These are phyloP conservation scores for Bimuria novae-zelandiae DNA, from an alignment of 2,329 filamentous ascomycete species.

Conservation along the genomic window DNA sequence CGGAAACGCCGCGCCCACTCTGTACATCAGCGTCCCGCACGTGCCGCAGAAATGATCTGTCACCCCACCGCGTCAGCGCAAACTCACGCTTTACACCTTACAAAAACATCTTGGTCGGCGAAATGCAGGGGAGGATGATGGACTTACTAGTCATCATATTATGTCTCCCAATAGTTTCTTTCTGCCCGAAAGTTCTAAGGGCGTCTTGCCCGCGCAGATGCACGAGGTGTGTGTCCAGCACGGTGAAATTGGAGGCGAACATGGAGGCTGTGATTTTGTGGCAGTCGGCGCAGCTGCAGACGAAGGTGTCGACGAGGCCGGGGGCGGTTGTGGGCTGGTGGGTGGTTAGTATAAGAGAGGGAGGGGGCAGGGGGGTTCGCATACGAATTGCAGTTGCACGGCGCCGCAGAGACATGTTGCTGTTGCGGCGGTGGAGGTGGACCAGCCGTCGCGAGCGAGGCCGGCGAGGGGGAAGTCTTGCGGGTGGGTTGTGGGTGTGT, in stretches of 20 bases:
- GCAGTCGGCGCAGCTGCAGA: constrained; percentile 67
- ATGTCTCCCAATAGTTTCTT: constrained; percentile 44
- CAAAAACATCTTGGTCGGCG: too few relatives aligned
- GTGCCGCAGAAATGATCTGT: constrained; percentile 60
- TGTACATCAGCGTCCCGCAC: constrained; percentile 67
- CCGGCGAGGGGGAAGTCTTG: constrained; percentile 23
- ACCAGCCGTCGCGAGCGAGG: constrained; percentile 24
- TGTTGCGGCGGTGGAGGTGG: constrained; percentile 26
- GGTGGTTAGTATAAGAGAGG: neutral
- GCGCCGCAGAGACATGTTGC: constrained; percentile 34
- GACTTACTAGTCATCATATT: constrained; percentile 57
- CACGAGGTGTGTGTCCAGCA: constrained; percentile 51
- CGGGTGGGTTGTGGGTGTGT: neutral
- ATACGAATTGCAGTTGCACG: constrained; percentile 28
- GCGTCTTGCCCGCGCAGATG: constrained; percentile 57
- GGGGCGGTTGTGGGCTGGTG: constrained; percentile 53
- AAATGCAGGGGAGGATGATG: too few relatives aligned
- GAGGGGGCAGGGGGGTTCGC: neutral
- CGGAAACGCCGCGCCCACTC: constrained; percentile 52
- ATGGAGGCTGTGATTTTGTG: constrained; percentile 65
- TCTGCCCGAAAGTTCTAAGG: constrained; percentile 53
- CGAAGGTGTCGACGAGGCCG: constrained; percentile 56
- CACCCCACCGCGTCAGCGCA: neutral
- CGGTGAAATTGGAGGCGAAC: constrained; percentile 62
- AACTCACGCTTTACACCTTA: too few relatives aligned